Evolutionary conservation across 306 rosid genomes (phyloP).

Genomic region (Lablab purpureus): DNA sequence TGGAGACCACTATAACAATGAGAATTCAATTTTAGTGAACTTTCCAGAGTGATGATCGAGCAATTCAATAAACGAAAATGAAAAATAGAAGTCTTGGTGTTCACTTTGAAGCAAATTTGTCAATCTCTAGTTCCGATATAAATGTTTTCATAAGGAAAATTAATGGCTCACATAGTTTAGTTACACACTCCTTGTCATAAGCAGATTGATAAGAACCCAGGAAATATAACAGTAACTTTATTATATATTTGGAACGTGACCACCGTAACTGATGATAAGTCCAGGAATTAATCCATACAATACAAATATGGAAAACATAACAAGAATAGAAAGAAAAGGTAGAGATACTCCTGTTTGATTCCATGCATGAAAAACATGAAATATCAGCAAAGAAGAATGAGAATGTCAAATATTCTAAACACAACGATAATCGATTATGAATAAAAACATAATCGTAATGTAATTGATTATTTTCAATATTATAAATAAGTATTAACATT

Average conservation of each 20-base stretch:
- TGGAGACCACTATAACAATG: constrained; percentile 7
- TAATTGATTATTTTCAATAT: no score
- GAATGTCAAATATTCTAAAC: no score
- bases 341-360: no score
- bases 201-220: neutral
- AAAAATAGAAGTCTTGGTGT: constrained; percentile 30
- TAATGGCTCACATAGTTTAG: constrained; percentile 28
- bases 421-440: no score
- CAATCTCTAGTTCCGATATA: constrained; percentile 35
- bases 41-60: constrained; percentile 32
- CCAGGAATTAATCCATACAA: constrained; percentile 20
- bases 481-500: no score
- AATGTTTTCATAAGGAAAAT: constrained; percentile 29
- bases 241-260: constrained; percentile 11
- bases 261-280: constrained; percentile 13
- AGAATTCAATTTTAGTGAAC: constrained; percentile 1
- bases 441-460: no score
- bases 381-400: no score
- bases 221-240: constrained; percentile 17
- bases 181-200: constrained; percentile 16
- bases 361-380: no score
- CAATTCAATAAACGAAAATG: constrained; percentile 22
- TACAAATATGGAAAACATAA: constrained; percentile 22
- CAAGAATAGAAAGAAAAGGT: constrained; percentile 26
- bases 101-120: constrained; percentile 19